Base-by-base conservation (phyloP, 129 eudicot species). In the Silybum marianum region DNA sequence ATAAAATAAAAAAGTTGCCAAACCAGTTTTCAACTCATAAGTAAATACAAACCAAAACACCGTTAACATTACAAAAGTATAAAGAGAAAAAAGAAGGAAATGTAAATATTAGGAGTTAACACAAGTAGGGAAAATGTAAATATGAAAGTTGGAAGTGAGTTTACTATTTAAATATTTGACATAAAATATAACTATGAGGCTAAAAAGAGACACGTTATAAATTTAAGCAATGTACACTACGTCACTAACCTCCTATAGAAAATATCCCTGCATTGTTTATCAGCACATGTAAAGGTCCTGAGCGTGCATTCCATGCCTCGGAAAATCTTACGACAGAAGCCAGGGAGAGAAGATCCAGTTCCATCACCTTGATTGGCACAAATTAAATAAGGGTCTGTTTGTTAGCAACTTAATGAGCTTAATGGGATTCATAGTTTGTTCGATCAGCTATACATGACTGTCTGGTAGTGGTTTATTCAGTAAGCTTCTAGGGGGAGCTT, bases 201-300 rank as follows among this genome's bases (percentile, higher is more conserved):
- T 4, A 58, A 9, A 60, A 76, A 34, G 54, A 81, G 39, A 24
- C 51, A 74, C 4, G 46, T 13, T 14, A 39, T 68, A 19, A 42
- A 0, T 12, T 71, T 16, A 69, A 46, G 36, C 77, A 72, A 22
- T 71, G 73, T 25, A 69, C 66, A 71, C 44, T 21, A 79, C 10
- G 58, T 70, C 60, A 84, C 94, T 74, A 71, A 92, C 98, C 99
- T 82, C 99, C 97, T 40, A 95, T 90, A 25, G 97, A 88, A 89
- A 92, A 95, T 71, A 95, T 95, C 71, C 99, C 99, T 0, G 99
- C 99, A 36, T 95, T 95, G 58, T 95, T 92, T 51, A 95, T 95
- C 85, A 95, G 91, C 78, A 85, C 99, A 77, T 92, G 90, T 80
- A 92, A 82, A 78, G 97, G 99, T 72, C 87, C 94, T 74, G 84